These are phyloP conservation scores for Blastobotrys parvus DNA, from an alignment of 805 yeast genomes.

Conservation along the genomic window DNA sequence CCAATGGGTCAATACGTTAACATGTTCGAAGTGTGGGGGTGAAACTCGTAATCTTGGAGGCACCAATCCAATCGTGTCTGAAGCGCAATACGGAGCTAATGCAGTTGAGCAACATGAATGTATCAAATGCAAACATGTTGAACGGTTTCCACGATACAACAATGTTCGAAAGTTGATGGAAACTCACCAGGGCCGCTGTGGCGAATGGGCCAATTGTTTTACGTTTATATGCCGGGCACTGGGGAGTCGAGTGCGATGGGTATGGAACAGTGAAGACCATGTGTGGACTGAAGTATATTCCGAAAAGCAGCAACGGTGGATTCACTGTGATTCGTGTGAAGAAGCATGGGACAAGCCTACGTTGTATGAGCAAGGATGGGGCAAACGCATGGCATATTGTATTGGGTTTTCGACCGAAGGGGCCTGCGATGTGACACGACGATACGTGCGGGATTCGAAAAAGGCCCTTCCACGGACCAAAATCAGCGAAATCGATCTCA, in stretches of 20 bases:
- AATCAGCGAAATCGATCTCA: constrained; percentile 35
- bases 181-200: constrained; percentile 74
- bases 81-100: constrained; percentile 43
- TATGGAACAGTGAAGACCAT: constrained; percentile 90
- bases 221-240: constrained; percentile 60
- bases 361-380: constrained; percentile 80
- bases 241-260: constrained; percentile 55
- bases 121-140: constrained; percentile 34
- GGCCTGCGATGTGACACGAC: constrained; percentile 56
- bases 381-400: constrained; percentile 84
- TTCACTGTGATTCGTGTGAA: constrained; percentile 82
- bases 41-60: constrained; percentile 35
- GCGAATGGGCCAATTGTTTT: constrained; percentile 91
- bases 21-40: constrained; percentile 44
- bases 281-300: constrained; percentile 94
- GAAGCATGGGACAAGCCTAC: constrained; percentile 74
- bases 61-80: constrained; percentile 38
- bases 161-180: constrained; percentile 53
- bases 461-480: constrained; percentile 41
- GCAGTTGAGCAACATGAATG: constrained; percentile 62
- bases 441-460: constrained; percentile 46
- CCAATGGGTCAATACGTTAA: constrained; percentile 70
- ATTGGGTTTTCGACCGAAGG: constrained; percentile 59
- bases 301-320: constrained; percentile 53
- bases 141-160: constrained; percentile 72